These are phyloP conservation scores for Endotrypanum monterogeii DNA, from an alignment of 208 protist genomes.

Conservation along the genomic window DNA sequence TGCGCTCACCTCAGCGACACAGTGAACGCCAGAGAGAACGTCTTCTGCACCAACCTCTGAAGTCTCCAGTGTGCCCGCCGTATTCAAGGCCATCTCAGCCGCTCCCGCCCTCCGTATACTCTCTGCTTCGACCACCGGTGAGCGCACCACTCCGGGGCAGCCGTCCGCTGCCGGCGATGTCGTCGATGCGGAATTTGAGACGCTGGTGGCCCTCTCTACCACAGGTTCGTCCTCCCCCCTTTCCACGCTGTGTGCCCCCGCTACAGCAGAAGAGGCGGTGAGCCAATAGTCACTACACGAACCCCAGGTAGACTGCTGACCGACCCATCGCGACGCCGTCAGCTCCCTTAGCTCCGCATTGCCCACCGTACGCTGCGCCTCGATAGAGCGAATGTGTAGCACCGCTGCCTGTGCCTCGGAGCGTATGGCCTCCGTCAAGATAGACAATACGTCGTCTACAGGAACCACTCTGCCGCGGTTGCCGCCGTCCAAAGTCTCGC, in stretches of 20 bases:
- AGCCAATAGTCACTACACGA: neutral
- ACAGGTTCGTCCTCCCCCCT: neutral
- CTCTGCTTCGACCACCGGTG: slow-evolving; percentile 9
- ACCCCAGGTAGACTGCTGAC: neutral
- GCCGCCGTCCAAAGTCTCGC: neutral
- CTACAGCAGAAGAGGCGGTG: slow-evolving; percentile 2
- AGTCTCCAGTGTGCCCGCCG: neutral
- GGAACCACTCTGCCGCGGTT: slow-evolving; percentile 5
- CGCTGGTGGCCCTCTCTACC: neutral
- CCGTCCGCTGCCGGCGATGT: slow-evolving; percentile 6
- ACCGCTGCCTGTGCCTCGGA: slow-evolving; percentile 41
- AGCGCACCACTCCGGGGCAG: slow-evolving; percentile 11
- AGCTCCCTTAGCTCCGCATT: slow-evolving; percentile 24
- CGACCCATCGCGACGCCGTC: slow-evolving; percentile 9
- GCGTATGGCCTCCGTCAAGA: slow-evolving; percentile 38
- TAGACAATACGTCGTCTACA: slow-evolving; percentile 40
- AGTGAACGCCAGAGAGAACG: neutral
- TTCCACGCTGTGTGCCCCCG: neutral
- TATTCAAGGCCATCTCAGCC: neutral
- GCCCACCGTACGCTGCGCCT: slow-evolving; percentile 13
- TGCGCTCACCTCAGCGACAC: neutral
- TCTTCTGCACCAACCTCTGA: neutral
- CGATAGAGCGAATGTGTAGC: slow-evolving; percentile 45
- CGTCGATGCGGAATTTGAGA: neutral
- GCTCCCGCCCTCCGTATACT: slow-evolving; percentile 12